Evolutionary conservation across 2,329 filamentous ascomycete genomes (phyloP), one percentile per base, ranked within the genome.

Genomic region (Ambrosiella xylebori): DNA sequence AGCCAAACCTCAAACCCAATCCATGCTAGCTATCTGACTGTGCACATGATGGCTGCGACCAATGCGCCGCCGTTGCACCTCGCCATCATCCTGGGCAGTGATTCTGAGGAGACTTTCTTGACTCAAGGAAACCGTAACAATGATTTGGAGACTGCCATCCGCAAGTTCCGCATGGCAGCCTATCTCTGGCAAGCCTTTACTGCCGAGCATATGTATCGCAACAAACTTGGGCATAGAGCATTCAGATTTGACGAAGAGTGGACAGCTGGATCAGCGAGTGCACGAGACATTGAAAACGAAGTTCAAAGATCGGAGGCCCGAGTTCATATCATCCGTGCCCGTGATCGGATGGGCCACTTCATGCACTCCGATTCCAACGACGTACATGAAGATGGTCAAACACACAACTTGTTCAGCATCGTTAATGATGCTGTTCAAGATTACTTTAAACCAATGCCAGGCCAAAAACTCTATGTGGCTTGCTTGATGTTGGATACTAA

Each of bases 111-210:
- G 44, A 91, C 84, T 1, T 96, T 86, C 65, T 90, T 97, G 71
- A 83, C 88, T 3, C 78, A 83, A 13, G 89, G 88, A 0, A 81
- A 88, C 57, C 80, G 86, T 54, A 73, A 79, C 58, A 95, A 95
- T 68, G 79, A 78, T 1, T 67, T 97, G 40, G 84, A 90, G 9
- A 81, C 80, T 7, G 93, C 93, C 0, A 77, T 95, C 56, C 81
- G 80, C 65, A 98, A 98, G 68, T 96, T 93, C 68, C 81, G 90
- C 62, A 96, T 95, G 86, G 85, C 89, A 15, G 91, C 88, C 27
- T 96, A 97, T 67, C 75, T 97, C 12, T 97, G 93, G 90, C 93
- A 98, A 68, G 88, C 90, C 7, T 97, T 95, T 66, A 97, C 91
- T 0, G 88, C 88, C 6, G 93, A 98, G 68, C 90, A 97, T 68